phyloP scores from a whole-genome alignment of 495 filamentous ascomycete species.

The Tuber magnatum region DNA sequence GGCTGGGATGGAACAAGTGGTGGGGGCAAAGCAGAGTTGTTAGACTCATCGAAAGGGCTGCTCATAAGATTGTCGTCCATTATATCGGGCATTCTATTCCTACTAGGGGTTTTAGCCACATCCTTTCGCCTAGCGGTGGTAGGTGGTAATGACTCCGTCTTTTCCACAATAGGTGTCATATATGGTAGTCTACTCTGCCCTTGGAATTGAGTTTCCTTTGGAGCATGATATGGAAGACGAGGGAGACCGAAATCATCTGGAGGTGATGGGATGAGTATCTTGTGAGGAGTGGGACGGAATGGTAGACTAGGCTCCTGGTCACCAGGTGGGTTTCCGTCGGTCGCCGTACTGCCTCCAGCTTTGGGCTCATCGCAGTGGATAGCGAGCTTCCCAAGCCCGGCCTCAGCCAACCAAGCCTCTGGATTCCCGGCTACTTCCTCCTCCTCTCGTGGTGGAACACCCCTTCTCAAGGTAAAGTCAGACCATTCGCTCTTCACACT shows the following conservation, averaged over 20 bases:
- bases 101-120: conserved; percentile 37
- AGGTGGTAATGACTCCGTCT: conserved; percentile 64
- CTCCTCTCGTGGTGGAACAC: conserved; percentile 36
- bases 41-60: conserved; percentile 63
- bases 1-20: conserved; percentile 12
- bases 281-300: conserved; percentile 43
- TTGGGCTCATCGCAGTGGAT: conserved; percentile 25
- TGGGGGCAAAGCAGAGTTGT: conserved; percentile 40
- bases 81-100: conserved; percentile 30
- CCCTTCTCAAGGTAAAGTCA: conserved; percentile 36
- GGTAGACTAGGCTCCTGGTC: conserved; percentile 32
- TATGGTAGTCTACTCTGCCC: conserved; percentile 83
- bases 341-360: conserved; percentile 16
- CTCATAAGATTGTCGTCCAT: conserved; percentile 51
- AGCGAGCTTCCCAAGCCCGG: conserved; percentile 21
- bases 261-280: conserved; percentile 58
- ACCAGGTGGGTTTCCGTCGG: conserved; percentile 33
- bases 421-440: conserved; percentile 28
- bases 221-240: conserved; percentile 64
- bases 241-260: conserved; percentile 78
- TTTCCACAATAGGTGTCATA: conserved; percentile 97
- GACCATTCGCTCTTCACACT: conserved; percentile 40
- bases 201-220: conserved; percentile 48
- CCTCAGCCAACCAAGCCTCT: conserved; percentile 12
- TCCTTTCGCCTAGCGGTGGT: conserved; percentile 29